phyloP scores from a whole-genome alignment of 345 rosid genomes.

The Pistacia atlantica region DNA sequence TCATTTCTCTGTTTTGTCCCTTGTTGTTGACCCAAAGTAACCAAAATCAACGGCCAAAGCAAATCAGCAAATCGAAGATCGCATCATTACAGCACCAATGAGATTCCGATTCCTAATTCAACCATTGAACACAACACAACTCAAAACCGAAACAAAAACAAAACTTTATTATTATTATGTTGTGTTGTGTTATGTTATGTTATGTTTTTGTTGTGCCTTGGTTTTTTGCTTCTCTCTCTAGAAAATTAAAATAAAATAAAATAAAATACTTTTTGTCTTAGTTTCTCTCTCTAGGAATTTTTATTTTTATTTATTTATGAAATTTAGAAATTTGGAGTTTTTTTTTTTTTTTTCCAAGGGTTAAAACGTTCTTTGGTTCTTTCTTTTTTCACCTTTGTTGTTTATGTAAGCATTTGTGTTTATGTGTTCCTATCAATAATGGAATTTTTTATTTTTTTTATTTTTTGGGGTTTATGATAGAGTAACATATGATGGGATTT shows the following conservation, averaged over 20 bases:
- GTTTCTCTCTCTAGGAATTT: conserved; percentile 34
- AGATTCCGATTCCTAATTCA: conserved; percentile 24
- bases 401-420: background rate
- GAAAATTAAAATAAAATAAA: conserved; percentile 15
- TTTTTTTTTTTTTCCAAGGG: conserved; percentile 9
- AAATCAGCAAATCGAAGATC: conserved; percentile 42
- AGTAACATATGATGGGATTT: rapidly evolving
- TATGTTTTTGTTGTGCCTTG: background rate
- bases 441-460: background rate
- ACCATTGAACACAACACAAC: conserved; percentile 31
- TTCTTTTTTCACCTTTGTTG: background rate
- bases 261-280: background rate
- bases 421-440: conserved; percentile 21
- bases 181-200: conserved; percentile 2
- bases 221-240: conserved; percentile 26
- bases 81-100: conserved; percentile 16
- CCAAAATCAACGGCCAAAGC: conserved; percentile 30
- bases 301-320: conserved; percentile 26
- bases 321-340: conserved; percentile 36
- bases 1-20: conserved; percentile 38
- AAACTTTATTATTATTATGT: background rate
- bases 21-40: background rate
- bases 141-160: conserved; percentile 16
- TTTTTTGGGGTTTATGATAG: background rate
- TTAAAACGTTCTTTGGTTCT: conserved; percentile 22